Percentiles rank a stretch among this genome's conserved stretches.
Conservation (phyloP, 108 stramenopile genomes). For the Nitzschia inconspicua region DNA sequence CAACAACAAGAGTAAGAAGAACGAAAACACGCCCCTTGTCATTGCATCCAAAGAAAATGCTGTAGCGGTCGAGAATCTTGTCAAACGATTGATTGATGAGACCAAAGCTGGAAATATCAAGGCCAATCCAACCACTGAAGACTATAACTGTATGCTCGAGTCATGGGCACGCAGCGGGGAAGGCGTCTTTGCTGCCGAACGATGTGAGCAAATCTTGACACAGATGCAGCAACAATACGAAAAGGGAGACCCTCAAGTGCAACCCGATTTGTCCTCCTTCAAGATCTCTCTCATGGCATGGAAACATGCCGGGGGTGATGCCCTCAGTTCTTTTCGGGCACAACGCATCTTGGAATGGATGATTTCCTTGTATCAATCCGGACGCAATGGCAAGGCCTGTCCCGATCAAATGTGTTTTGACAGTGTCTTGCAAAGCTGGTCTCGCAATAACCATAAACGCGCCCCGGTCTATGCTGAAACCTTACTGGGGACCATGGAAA, state of each 20-base stretch:
- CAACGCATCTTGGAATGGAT: constrained; percentile 70
- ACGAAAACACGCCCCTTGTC: no score
- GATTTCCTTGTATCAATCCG: constrained; percentile 37
- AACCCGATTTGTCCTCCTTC: constrained; percentile 44
- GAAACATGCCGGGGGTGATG: constrained; percentile 20
- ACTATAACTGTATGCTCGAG: constrained; percentile 75
- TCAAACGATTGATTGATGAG: constrained; percentile 78
- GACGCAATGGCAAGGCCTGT: constrained; percentile 41
- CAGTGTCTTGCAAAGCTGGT: constrained; percentile 62
- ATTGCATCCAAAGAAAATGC: constrained; percentile 57
- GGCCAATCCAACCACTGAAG: constrained; percentile 27
- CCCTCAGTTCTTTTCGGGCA: constrained; percentile 27
- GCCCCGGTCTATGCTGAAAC: constrained; percentile 62
- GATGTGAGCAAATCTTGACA: constrained; percentile 68
- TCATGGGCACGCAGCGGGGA: constrained; percentile 63
- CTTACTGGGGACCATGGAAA: constrained; percentile 62
- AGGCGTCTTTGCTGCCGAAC: constrained; percentile 48
- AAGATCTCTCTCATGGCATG: constrained; percentile 43
- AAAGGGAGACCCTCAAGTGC: constrained; percentile 33
- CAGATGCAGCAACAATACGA: constrained; percentile 60
- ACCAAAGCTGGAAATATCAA: constrained; percentile 52
- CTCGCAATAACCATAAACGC: constrained; percentile 38
- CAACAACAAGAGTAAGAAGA: no score
- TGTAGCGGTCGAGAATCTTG: constrained; percentile 55
- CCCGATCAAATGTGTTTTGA: constrained; percentile 64